Evolutionary conservation across 2,329 filamentous ascomycete genomes (phyloP), one percentile per base, ranked within the genome.

Genomic region (Diaporthe sp.): DNA sequence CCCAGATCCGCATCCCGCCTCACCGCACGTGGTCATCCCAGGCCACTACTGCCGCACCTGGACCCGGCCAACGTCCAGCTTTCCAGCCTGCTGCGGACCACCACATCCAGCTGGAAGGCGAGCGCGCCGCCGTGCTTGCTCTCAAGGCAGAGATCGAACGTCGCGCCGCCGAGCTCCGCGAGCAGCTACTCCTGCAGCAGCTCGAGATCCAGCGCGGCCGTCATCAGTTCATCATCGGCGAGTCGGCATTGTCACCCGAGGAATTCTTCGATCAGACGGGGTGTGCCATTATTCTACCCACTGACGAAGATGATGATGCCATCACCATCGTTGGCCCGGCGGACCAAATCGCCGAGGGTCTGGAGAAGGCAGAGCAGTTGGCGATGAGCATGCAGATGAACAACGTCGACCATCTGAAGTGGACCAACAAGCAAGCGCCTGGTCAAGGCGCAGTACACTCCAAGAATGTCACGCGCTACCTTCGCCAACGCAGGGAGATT

Each of bases 211-310:
- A 96, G 83, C 93, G 93, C 77, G 95, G 95, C 67, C 92, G 95
- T 70, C 97, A 98, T 83, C 96, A 98, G 83, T 98, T 98, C 87
- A 97, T 99, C 81, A 92, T 98, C 77, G 96, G 96, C 70, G 92
- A 96, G 77, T 91, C 93, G 77, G 95, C 94, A 77, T 90, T 94
- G 77, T 92, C 94, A 25, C 88, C 95, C 46, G 92, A 98, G 75
- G 92, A 98, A 61, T 98, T 99, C 87, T 92, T 98, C 78, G 90
- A 92, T 61, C 92, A 98, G 81, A 98, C 97, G 75, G 96, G 96
- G 77, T 99, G 97, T 84, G 91, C 94, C 58, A 93, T 98, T 76
- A 90, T 98, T 74, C 85, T 98, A 61, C 96, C 95, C 10, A 89
- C 89, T 37, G 91, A 93, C 34, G 92, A 94, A 72, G 94, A 97